Percentiles rank a stretch among this genome's conserved stretches.
phyloP scores from a whole-genome alignment of 192 early-diverging fungal species.

The Kickxella alabastrina region DNA sequence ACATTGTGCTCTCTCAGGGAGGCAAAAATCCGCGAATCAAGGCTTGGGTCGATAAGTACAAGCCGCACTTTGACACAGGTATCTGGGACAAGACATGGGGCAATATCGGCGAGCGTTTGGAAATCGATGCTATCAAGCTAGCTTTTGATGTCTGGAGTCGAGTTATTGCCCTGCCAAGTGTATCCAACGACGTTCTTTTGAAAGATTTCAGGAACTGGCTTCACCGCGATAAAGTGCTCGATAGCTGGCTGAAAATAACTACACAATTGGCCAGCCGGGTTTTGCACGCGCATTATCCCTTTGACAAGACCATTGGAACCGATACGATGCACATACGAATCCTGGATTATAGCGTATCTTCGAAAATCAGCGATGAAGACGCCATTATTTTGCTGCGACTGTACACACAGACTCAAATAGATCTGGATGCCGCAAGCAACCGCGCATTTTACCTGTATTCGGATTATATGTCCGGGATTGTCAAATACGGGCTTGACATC shows the following conservation, averaged over 20 bases:
- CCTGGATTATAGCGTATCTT: slow-evolving; percentile 22
- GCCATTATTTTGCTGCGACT: slow-evolving; percentile 7
- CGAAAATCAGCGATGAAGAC: slow-evolving; percentile 6
- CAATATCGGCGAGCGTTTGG: slow-evolving; percentile 42
- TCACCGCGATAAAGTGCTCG: slow-evolving; percentile 30
- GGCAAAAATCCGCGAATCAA: slow-evolving; percentile 29
- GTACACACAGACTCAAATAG: slow-evolving; percentile 14
- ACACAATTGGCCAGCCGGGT: slow-evolving; percentile 19
- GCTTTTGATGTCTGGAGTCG: slow-evolving; percentile 39
- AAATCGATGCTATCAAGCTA: slow-evolving; percentile 34
- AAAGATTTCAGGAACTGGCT: slow-evolving; percentile 28
- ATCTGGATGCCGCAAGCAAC: slow-evolving; percentile 13
- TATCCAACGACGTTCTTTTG: slow-evolving; percentile 5
- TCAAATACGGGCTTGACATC: slow-evolving; percentile 17
- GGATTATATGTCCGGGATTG: slow-evolving; percentile 14
- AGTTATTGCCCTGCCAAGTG: slow-evolving; percentile 2
- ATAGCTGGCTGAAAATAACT: slow-evolving; percentile 27
- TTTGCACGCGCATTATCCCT: slow-evolving; percentile 21
- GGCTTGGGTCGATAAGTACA: slow-evolving; percentile 25
- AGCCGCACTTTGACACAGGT: slow-evolving; percentile 18
- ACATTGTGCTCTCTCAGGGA: slow-evolving; percentile 46
- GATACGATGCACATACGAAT: slow-evolving; percentile 20
- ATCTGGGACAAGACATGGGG: slow-evolving; percentile 47
- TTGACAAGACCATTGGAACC: slow-evolving; percentile 6
- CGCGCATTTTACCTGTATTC: slow-evolving; percentile 24